A percentile compares a stretch with the other conserved stretches of the same genome.
phyloP scores from a whole-genome alignment of 495 filamentous ascomycete species.

The Neurospora sp. region DNA sequence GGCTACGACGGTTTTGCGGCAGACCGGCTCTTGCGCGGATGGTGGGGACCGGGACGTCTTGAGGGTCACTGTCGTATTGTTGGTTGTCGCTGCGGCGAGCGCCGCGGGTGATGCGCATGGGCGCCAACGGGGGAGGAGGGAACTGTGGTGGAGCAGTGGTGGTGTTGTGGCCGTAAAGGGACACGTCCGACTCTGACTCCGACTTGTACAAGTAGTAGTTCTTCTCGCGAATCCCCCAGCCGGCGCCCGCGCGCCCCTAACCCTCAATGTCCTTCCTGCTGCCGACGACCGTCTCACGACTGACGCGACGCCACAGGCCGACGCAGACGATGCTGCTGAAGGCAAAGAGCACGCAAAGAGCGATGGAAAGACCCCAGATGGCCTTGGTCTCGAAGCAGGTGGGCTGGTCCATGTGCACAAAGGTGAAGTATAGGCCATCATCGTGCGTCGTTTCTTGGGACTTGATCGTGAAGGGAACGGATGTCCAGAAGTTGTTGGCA shows the following conservation, averaged over 20 bases:
- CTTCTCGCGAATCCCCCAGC: conserved; percentile 1
- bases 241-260: conserved; percentile 36
- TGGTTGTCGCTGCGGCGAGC: neutral
- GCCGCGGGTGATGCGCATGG: conserved; percentile 11
- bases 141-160: conserved; percentile 11
- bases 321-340: conserved; percentile 49
- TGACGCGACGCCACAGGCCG: conserved; percentile 29
- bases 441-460: conserved; percentile 6
- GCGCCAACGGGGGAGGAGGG: conserved; percentile 22
- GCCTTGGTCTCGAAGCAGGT: conserved; percentile 82
- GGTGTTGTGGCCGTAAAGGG: conserved; percentile 15
- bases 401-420: conserved; percentile 38
- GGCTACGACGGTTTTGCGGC: conserved; percentile 2
- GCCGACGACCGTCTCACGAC: conserved; percentile 13
- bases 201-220: conserved; percentile 6
- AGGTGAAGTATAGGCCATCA: conserved; percentile 13
- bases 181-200: conserved; percentile 15
- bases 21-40: conserved; percentile 3
- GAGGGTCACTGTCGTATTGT: neutral
- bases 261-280: conserved; percentile 30
- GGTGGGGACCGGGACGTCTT: conserved; percentile 1
- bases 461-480: conserved; percentile 2
- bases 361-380: conserved; percentile 82
- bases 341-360: conserved; percentile 67
- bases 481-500: conserved; percentile 4